phyloP scores from a whole-genome alignment of 2,329 filamentous ascomycete species.

The Nannizziopsis arthrosporioides region DNA sequence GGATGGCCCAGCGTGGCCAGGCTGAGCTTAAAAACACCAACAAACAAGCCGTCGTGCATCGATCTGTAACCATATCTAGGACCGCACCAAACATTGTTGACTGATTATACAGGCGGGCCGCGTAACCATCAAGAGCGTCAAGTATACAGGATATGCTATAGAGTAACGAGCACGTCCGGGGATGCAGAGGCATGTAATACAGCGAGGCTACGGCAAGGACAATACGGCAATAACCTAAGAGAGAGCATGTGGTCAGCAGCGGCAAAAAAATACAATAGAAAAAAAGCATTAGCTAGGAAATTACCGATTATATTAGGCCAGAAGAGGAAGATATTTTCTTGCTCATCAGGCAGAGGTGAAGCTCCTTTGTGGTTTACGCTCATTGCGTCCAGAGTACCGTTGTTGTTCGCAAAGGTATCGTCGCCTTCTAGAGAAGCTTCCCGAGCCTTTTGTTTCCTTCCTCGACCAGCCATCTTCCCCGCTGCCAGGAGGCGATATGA shows the following conservation, averaged over 20 bases:
- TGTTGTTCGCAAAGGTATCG: background rate
- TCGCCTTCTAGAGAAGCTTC: conserved; percentile 8
- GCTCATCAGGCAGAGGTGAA: conserved; percentile 11
- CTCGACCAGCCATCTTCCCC: conserved; percentile 18
- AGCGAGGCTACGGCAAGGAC: conserved; percentile 78
- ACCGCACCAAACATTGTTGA: conserved; percentile 93
- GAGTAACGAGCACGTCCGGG: conserved; percentile 73
- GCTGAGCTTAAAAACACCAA: conserved; percentile 90
- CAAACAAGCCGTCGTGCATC: conserved; percentile 89
- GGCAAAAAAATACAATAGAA: background rate
- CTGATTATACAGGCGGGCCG: conserved; percentile 77
- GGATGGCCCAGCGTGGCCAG: conserved; percentile 83
- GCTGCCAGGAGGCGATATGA: background rate
- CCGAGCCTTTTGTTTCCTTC: conserved; percentile 30
- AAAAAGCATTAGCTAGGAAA: conserved; percentile 6
- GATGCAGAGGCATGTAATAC: conserved; percentile 98
- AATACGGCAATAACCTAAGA: conserved; percentile 63
- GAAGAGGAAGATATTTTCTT: conserved; percentile 72
- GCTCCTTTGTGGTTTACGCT: conserved; percentile 3
- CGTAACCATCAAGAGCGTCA: conserved; percentile 87
- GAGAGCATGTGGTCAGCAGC: background rate
- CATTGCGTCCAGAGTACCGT: conserved; percentile 8
- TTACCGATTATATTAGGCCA: conserved; percentile 72
- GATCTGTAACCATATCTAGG: conserved; percentile 97
- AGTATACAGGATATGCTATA: conserved; percentile 93